A percentile compares a stretch with the other conserved stretches of the same genome.
phyloP scores from a whole-genome alignment of 805 yeast genomes.

The Phaffomyces opuntiae region DNA sequence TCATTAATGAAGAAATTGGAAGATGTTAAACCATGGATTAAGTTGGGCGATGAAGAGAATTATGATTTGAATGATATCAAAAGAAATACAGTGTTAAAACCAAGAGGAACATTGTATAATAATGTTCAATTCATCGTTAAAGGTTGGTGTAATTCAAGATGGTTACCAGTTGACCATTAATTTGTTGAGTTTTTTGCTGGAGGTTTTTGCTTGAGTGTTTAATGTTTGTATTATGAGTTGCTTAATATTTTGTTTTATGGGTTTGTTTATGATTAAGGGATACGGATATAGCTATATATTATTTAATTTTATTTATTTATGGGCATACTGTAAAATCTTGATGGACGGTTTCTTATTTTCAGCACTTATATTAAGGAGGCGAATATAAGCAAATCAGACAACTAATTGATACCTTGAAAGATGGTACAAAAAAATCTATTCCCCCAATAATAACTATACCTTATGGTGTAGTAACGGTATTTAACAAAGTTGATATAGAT shows the following conservation, averaged over 20 bases:
- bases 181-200: no score
- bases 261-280: no score
- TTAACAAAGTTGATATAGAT: no score
- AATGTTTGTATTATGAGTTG: no score
- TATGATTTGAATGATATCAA: neutral
- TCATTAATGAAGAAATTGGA: conserved; percentile 19
- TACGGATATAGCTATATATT: neutral
- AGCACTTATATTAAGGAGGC: no score
- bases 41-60: conserved; percentile 17
- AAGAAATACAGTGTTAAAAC: conserved; percentile 9
- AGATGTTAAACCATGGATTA: conserved; percentile 24
- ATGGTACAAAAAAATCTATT: no score
- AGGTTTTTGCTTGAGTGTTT: no score
- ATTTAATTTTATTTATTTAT: neutral
- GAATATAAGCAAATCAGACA: no score
- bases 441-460: no score
- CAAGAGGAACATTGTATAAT: conserved; percentile 16
- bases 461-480: no score
- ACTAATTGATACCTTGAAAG: no score
- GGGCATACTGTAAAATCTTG: neutral
- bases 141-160: conserved; percentile 23
- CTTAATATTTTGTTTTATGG: no score
- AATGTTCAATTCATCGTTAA: conserved; percentile 22
- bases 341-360: neutral
- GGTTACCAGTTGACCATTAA: conserved; percentile 13